Percentiles rank a stretch among this genome's conserved stretches.
These are phyloP conservation scores for Populus davidiana DNA, from an alignment of 345 rosid species.

Conservation along the genomic window DNA sequence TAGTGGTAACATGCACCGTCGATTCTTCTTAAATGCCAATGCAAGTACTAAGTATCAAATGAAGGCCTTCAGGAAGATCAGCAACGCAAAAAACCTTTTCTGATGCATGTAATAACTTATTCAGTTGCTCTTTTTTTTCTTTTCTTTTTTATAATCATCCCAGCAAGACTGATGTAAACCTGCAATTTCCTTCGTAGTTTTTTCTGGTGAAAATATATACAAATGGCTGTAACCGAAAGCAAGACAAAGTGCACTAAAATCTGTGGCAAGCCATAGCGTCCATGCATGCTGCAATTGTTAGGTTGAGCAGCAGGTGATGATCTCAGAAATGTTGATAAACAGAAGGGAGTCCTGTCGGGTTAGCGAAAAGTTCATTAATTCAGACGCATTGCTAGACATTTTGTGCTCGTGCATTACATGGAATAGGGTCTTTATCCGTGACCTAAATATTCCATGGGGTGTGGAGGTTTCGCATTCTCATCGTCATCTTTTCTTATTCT, in stretches of 20 bases:
- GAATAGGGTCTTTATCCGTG: too few relatives aligned
- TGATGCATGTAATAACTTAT: background rate
- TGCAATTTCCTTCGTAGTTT: background rate
- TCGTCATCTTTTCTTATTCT: background rate
- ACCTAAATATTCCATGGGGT: too few relatives aligned
- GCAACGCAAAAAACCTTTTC: background rate
- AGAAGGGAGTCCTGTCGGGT: background rate
- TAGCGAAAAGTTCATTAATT: background rate
- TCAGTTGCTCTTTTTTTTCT: too few relatives aligned
- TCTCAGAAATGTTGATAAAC: background rate
- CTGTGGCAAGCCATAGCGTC: background rate
- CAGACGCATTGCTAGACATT: background rate
- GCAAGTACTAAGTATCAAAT: background rate
- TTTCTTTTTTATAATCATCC: background rate
- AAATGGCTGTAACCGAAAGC: background rate
- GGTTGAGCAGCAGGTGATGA: background rate
- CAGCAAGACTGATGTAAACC: background rate
- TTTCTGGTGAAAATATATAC: background rate
- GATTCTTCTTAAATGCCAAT: background rate
- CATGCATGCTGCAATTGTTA: background rate
- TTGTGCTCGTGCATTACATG: background rate
- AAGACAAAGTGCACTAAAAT: background rate
- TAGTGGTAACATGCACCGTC: background rate
- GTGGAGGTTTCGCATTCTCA: background rate
- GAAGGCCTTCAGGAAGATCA: background rate